Evolutionary conservation across 345 rosid species (phyloP), one percentile per base, ranked within the genome.

Genomic region (Eucalyptus polybractea): DNA sequence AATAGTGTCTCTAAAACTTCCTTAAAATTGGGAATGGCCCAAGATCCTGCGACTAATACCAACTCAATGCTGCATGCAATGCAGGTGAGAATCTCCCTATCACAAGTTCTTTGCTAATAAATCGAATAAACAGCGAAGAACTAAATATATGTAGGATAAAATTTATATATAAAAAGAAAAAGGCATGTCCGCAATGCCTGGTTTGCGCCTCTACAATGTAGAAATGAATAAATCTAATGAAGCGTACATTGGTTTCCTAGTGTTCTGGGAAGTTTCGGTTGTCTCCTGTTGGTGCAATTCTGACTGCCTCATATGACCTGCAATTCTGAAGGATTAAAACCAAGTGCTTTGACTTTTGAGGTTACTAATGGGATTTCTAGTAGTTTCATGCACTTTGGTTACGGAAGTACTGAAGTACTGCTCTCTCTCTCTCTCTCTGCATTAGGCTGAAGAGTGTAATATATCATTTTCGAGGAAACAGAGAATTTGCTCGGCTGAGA

Each of bases 401-500:
- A 86, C 58, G 0, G 44, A 69, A 69, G 44, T 27, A 33, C 15
- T 24, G 53, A 50, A 50, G 53, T 51, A 62, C 31, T 37, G 53
- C 87, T 86, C 81, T 62, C 12, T 42, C 40, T 87, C 37, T 45
- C n/a, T 49, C 53, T 88, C 40, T 62, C 87, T 88, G 65, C 86
- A 80, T 87, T 89, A 96, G 97, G 95, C 89, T 96, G 90, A 97
- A 94, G 93, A 95, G 91, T 87, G 98, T 97, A 80, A 96, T 96
- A 90, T 42, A 92, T 90, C 95, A 96, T 92, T 95, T 97, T 90
- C 95, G 94, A 80, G 95, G 96, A 50, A 96, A 96, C 90, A 93
- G 89, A 90, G 99, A 97, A 89, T 97, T 96, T 93, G 95, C 96
- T 91, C 94, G 99, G 90, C 95, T 97, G 86, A 92, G 98, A 89